These are phyloP conservation scores for Leucocoprinus gongylophorus DNA, from an alignment of 1,284 basidiomycete genomes.

Conservation along the genomic window DNA sequence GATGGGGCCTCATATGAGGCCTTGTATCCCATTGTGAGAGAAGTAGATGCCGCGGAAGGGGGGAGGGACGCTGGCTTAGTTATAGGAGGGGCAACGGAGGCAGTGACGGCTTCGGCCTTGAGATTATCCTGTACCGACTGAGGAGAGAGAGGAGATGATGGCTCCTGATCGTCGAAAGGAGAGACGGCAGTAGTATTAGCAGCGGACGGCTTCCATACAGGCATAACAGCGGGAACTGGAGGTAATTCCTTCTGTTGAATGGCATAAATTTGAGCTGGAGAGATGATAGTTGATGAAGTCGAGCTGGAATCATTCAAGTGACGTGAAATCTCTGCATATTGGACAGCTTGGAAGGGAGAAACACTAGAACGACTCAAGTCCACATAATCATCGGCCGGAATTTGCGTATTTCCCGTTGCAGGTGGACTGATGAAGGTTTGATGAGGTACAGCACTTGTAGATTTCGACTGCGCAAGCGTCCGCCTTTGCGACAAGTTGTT, in stretches of 20 bases:
- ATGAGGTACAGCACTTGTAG: constrained; percentile 10
- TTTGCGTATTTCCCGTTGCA: constrained; percentile 17
- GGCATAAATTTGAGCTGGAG: constrained; percentile 16
- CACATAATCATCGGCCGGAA: constrained; percentile 42
- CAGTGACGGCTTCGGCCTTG: not conserved
- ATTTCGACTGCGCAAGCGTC: not conserved
- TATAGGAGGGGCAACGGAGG: not conserved
- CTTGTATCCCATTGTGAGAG: not conserved
- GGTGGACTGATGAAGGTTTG: constrained; percentile 19
- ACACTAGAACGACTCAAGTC: constrained; percentile 61
- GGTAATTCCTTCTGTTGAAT: constrained; percentile 21
- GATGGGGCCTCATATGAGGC: constrained; percentile 14
- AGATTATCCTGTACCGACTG: not conserved
- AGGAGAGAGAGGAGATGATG: not conserved
- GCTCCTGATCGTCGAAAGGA: constrained; percentile 27
- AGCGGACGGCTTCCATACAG: constrained; percentile 4
- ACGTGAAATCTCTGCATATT: constrained; percentile 63
- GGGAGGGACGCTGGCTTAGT: not conserved
- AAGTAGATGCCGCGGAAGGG: not conserved
- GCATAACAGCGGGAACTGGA: constrained; percentile 17
- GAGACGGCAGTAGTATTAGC: constrained; percentile 13
- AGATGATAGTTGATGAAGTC: constrained; percentile 20
- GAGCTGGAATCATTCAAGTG: constrained; percentile 38
- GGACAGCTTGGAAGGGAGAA: constrained; percentile 63
- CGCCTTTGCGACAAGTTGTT: constrained; percentile 9